Conservation (phyloP, 2,329 filamentous ascomycete genomes). For the Ascochyta clinopodiicola region DNA sequence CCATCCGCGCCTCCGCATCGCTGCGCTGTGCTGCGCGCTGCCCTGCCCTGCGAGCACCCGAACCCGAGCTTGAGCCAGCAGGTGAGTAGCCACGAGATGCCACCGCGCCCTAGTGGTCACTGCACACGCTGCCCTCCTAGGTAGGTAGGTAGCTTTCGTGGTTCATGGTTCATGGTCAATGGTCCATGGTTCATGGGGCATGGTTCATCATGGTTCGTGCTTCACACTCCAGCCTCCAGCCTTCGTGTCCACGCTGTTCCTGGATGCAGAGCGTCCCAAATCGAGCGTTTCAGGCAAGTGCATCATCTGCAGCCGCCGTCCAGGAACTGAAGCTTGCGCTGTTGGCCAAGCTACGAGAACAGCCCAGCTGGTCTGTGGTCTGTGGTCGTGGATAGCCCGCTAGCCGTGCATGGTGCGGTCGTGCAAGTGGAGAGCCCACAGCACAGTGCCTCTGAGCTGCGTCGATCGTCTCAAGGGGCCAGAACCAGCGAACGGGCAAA, state of each 20-base stretch:
- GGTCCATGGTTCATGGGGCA: too few relatives aligned
- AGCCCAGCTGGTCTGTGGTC: conserved; percentile 21
- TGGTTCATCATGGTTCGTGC: too few relatives aligned
- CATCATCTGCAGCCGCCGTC: conserved; percentile 33
- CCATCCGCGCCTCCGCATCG: conserved; percentile 27
- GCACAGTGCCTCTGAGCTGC: conserved; percentile 22
- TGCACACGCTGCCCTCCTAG: not conserved
- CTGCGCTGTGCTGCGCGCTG: not conserved
- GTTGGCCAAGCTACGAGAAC: conserved; percentile 21
- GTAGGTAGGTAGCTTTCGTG: too few relatives aligned
- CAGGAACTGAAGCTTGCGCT: conserved; percentile 41
- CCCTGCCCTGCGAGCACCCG: conserved; percentile 6
- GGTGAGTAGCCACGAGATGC: conserved; percentile 14
- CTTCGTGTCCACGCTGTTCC: conserved; percentile 11
- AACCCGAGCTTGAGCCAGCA: conserved; percentile 25
- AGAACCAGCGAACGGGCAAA: conserved; percentile 39
- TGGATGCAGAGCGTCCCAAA: conserved; percentile 19
- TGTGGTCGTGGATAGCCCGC: conserved; percentile 31
- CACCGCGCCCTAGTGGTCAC: conserved; percentile 5
- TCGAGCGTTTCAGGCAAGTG: conserved; percentile 30
- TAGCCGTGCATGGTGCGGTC: conserved; percentile 35
- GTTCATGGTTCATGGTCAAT: too few relatives aligned
- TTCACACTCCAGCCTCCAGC: too few relatives aligned
- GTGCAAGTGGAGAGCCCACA: conserved; percentile 28
- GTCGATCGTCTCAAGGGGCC: conserved; percentile 48